These are phyloP conservation scores for Setomelanomma holmii DNA, from an alignment of 2,329 filamentous ascomycete genomes.

Conservation along the genomic window DNA sequence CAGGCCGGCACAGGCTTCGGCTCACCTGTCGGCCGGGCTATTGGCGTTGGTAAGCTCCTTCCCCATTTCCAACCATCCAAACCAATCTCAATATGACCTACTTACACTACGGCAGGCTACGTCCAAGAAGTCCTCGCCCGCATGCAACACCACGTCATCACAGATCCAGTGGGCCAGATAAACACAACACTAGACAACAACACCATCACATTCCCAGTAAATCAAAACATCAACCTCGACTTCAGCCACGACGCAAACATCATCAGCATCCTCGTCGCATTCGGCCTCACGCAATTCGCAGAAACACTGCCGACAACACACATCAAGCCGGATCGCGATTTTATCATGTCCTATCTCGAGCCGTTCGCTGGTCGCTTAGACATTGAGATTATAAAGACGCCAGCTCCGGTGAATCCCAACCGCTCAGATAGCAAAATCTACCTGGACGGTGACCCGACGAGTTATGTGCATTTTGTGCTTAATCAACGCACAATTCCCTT, in stretches of 20 bases:
- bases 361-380: slow-evolving; percentile 77
- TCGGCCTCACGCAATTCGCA: slow-evolving; percentile 74
- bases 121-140: slow-evolving; percentile 77
- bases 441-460: slow-evolving; percentile 62
- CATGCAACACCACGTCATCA: slow-evolving; percentile 67
- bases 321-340: slow-evolving; percentile 64
- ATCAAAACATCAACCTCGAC: slow-evolving; percentile 78
- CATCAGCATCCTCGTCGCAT: slow-evolving; percentile 72
- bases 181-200: slow-evolving; percentile 75
- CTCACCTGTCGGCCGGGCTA: slow-evolving; percentile 70
- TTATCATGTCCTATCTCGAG: slow-evolving; percentile 71
- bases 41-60: slow-evolving; percentile 67
- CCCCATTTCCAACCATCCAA: slow-evolving; percentile 30
- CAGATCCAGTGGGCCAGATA: slow-evolving; percentile 52
- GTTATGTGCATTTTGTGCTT: slow-evolving; percentile 76
- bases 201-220: slow-evolving; percentile 72
- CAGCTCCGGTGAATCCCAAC: slow-evolving; percentile 61
- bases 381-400: slow-evolving; percentile 75
- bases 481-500: slow-evolving; percentile 78
- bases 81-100: background rate
- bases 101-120: slow-evolving; percentile 33
- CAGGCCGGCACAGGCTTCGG: slow-evolving; percentile 67
- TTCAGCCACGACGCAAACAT: slow-evolving; percentile 82
- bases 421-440: slow-evolving; percentile 53
- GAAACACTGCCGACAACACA: slow-evolving; percentile 62